Base-by-base conservation (phyloP, 768 basidiomycete genomes). In the Rhodotorula taiwanensis region DNA sequence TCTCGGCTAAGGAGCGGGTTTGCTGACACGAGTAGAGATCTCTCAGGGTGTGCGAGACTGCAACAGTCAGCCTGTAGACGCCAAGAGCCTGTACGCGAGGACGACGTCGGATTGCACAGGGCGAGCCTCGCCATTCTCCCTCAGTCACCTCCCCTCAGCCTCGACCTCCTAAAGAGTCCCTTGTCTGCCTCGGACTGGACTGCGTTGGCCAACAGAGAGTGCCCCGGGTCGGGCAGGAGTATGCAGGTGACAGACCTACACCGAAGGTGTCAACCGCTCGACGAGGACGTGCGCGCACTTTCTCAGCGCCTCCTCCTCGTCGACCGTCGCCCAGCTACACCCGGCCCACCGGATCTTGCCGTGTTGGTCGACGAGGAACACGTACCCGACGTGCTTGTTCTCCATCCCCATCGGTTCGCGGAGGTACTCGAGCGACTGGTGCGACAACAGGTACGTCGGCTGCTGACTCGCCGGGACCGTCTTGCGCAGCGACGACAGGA, bases 281-380 rank as follows among this genome's bases (percentile, higher is more conserved):
- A 77, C 71, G 49, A 77, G 59, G 1, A 77, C 76, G 25, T 74
- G 74, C 43, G 74, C 72, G 27, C 74, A 76, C 44, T 77, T 83
- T 74, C 85, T 79, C 57, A 95, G 76, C 18, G 84, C 81, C 59
- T 82, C 77, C 5, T 81, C 78, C 75, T 97, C 93, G 63, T 88
- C 84, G 5, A 75, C 72, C 62, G 82, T 86, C 1, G 92, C 88
- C 70, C 89, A 87, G 11, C 86, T 90, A 69, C 90, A 88, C 15
- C 84, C 94, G 2, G 87, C 93, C 94, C 94, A 98, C 25, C 94
- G 82, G 51, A 98, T 82, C 75, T 84, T 88, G 64, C 84, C 74
- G 62, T 88, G 83, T 75, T 85, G 82, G 73, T 98, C 94, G 31
- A 97, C 83, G 18, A 98, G 79, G 72, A 87, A 98, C 20, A 93